phyloP scores from a whole-genome alignment of 139 green algal species.

The Haematococcus sp. region DNA sequence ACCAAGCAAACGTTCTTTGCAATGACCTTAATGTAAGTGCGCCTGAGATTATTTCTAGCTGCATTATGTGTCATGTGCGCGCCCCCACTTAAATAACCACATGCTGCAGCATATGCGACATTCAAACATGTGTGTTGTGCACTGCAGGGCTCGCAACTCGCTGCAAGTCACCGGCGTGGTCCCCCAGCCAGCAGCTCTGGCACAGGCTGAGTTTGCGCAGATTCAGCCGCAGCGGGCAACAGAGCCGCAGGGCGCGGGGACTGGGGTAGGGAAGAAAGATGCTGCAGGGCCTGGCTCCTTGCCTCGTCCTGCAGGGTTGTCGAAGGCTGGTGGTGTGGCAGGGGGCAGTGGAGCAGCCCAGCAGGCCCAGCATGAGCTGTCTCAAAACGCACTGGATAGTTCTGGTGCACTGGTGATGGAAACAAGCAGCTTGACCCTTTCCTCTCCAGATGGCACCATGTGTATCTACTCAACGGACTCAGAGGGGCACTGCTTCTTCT shows the following conservation, averaged over 20 bases:
- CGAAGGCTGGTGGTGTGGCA: too few species aligned
- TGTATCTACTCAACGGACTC: slow-evolving; percentile 33
- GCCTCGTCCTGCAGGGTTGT: too few species aligned
- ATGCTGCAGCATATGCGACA: too few species aligned
- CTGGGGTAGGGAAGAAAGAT: too few species aligned
- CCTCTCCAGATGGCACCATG: slow-evolving; percentile 4
- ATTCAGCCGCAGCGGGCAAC: too few species aligned
- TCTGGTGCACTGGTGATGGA: not conserved
- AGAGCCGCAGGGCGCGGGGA: too few species aligned
- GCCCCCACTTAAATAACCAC: not conserved
- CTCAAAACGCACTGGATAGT: too few species aligned
- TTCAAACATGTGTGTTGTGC: not conserved
- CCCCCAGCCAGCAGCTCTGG: slow-evolving; percentile 1
- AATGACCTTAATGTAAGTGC: slow-evolving; percentile 30
- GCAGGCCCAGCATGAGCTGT: too few species aligned
- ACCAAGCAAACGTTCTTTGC: slow-evolving; percentile 34
- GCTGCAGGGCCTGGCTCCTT: too few species aligned
- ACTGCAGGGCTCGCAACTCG: not conserved
- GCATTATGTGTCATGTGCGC: not conserved
- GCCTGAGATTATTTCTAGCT: too few species aligned
- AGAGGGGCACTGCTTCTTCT: slow-evolving; percentile 43
- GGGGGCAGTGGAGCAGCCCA: too few species aligned
- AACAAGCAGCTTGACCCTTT: not conserved
- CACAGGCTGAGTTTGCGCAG: not conserved
- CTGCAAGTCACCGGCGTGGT: not conserved